Percentiles rank a stretch among this genome's conserved stretches.
Conservation (phyloP, 306 rosid genomes). For the Vigna reflexopilosa region DNA sequence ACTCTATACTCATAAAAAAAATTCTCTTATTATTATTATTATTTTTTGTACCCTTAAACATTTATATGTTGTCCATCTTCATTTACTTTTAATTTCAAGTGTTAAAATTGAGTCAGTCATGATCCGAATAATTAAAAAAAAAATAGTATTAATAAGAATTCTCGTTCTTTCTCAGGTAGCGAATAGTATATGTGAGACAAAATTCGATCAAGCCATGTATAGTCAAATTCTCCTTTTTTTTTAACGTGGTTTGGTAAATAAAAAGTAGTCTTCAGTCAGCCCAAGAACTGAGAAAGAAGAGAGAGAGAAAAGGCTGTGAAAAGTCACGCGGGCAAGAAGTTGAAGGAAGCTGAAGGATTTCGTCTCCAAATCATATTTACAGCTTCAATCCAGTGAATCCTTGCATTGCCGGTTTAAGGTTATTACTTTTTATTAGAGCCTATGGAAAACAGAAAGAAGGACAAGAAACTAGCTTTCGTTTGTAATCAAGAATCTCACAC, state of each 20-base stretch:
- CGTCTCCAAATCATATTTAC: neutral
- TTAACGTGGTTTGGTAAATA: neutral
- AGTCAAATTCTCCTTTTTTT: neutral
- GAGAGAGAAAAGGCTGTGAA: conserved; percentile 4
- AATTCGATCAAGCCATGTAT: neutral
- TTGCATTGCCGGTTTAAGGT: conserved; percentile 5
- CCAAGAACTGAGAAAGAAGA: neutral
- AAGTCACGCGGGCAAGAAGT: conserved; percentile 30
- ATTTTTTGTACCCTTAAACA: too few species aligned
- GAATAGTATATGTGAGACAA: too few species aligned
- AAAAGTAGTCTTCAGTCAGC: neutral
- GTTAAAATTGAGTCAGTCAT: too few species aligned
- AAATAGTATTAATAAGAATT: too few species aligned
- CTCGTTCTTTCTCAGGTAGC: too few species aligned
- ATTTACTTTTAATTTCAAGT: too few species aligned
- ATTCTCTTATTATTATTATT: too few species aligned
- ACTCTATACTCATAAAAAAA: too few species aligned
- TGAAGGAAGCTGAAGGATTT: conserved; percentile 36
- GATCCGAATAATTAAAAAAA: too few species aligned
- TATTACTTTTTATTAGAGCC: neutral
- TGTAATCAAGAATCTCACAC: conserved; percentile 42
- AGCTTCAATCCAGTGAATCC: neutral
- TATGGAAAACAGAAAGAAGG: conserved; percentile 51
- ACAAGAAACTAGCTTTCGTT: conserved; percentile 39
- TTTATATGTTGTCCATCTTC: too few species aligned